Evolutionary conservation across 257 asterid genomes (phyloP).

Genomic region (Avicennia marina): DNA sequence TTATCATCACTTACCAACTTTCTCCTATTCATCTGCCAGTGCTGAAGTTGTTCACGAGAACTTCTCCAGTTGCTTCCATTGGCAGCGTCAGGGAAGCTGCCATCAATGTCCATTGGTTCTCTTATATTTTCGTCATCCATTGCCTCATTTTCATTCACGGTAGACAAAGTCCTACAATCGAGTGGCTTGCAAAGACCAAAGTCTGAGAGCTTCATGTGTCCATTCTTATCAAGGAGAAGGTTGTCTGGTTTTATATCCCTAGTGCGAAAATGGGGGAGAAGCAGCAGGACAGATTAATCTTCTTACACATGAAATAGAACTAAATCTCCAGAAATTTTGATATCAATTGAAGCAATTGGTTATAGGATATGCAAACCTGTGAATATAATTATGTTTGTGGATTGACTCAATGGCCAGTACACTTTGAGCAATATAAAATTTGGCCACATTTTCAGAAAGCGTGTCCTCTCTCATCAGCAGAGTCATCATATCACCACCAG

Average conservation of each 20-base stretch:
- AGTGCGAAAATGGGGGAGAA: constrained; percentile 18
- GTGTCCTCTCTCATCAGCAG: constrained; percentile 92
- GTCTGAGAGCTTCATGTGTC: constrained; percentile 96
- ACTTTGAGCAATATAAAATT: constrained; percentile 90
- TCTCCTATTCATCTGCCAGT: constrained; percentile 86
- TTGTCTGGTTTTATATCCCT: constrained; percentile 98
- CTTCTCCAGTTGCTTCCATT: constrained; percentile 65
- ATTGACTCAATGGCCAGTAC: constrained; percentile 91
- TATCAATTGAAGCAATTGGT: neutral
- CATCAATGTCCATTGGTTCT: constrained; percentile 55
- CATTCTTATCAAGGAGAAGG: constrained; percentile 89
- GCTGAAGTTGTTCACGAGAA: constrained; percentile 82
- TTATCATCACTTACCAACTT: constrained; percentile 55
- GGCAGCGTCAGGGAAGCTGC: constrained; percentile 48
- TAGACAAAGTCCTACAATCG: constrained; percentile 67
- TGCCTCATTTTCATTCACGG: constrained; percentile 66
- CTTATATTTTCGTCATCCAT: constrained; percentile 50
- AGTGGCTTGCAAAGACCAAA: constrained; percentile 99
- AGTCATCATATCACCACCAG: constrained; percentile 99
- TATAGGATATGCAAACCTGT: constrained; percentile 51
- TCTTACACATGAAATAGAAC: neutral
- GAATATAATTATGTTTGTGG: constrained; percentile 91
- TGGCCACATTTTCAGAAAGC: constrained; percentile 79
- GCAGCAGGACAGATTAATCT: neutral
- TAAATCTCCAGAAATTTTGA: neutral